Evolutionary conservation across 352 stramenopile genomes (phyloP).

Genomic region (Phytophthora syringae): DNA sequence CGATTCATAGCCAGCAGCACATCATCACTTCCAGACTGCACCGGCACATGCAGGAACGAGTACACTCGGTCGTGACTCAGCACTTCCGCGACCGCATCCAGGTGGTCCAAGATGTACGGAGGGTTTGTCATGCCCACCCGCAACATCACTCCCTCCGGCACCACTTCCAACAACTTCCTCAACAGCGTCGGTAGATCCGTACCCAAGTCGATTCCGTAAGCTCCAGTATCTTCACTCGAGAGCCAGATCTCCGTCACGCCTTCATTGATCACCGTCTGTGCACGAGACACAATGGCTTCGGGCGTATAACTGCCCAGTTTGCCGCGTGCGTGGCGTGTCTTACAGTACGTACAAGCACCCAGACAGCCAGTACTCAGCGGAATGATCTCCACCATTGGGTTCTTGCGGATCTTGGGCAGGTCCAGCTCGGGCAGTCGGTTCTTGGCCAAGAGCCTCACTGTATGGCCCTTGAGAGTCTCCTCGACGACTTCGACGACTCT

Average conservation of each 20-base stretch:
- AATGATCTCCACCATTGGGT: slow-evolving; percentile 93
- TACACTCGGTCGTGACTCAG: slow-evolving; percentile 89
- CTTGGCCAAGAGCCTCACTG: slow-evolving; percentile 84
- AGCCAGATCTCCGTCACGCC: slow-evolving; percentile 94
- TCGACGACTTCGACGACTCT: slow-evolving; percentile 92
- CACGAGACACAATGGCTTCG: slow-evolving; percentile 77
- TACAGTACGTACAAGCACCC: slow-evolving; percentile 94
- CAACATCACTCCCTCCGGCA: slow-evolving; percentile 86
- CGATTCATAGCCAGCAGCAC: slow-evolving; percentile 93
- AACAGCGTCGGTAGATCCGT: slow-evolving; percentile 83
- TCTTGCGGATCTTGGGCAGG: slow-evolving; percentile 93
- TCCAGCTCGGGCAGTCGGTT: slow-evolving; percentile 86
- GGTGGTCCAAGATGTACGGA: slow-evolving; percentile 91
- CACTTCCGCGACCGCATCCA: slow-evolving; percentile 82
- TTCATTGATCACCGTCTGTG: slow-evolving; percentile 69
- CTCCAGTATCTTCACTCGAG: slow-evolving; percentile 92
- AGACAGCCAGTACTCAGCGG: slow-evolving; percentile 92
- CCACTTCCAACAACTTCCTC: slow-evolving; percentile 62
- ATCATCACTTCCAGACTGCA: slow-evolving; percentile 88
- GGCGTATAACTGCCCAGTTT: slow-evolving; percentile 90
- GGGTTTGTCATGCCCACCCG: slow-evolving; percentile 94
- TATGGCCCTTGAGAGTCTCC: slow-evolving; percentile 92
- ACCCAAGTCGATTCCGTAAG: slow-evolving; percentile 91
- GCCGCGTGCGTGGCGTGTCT: slow-evolving; percentile 92
- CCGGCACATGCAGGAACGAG: slow-evolving; percentile 92